Base-by-base conservation (phyloP, 768 basidiomycete genomes). In the Tulasnella sp. region DNA sequence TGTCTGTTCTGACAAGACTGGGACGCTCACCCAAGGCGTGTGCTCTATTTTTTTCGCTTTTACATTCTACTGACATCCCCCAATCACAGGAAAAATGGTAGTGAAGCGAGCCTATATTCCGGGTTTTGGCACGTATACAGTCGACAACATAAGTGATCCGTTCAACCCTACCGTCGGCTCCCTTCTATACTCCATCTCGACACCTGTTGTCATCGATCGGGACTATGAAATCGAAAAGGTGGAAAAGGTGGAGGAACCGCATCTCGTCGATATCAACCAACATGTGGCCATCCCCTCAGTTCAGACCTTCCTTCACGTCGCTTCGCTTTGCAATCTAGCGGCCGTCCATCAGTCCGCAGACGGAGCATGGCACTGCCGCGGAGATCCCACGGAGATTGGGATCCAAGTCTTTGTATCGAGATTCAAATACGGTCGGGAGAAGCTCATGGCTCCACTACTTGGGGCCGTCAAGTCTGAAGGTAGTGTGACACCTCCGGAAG, bases 1-100 rank as follows among this genome's bases (percentile, higher is more conserved):
- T 34, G 59, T 82, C 21, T 78, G 78, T 65, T 77, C 77, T 4
- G 81, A 82, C 69, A 82, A 81, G 61, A 76, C 76, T 0, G 77
- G 78, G n/a, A 79, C 77, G 10, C 67, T 80, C 32, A 80, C 77
- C 0, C 67, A 76, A 47, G 77, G 75, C 24, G 72, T 72, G 63
- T 81, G 81, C 21, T 29, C 21, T 47, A 13, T 17, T 7, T 23
- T 19, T 52, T 9, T 52, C 27, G 27, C 29, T 19, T 24, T 9
- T n/a, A 11, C n/a, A 21, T n/a, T 5, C 47, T n/a, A 4, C 7
- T 15, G 29, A 3, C 11, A 3, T 17, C 13, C 17, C 13, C 17
- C 5, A 3, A 26, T 24, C 13, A 65, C 72, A 42, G 74, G 75
- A 43, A 72, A 73, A 63, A 75, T 76, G 75, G 72, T 74, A 19